Conservation (phyloP, 2,329 filamentous ascomycete species). For the Cladobotryum protrusum region DNA sequence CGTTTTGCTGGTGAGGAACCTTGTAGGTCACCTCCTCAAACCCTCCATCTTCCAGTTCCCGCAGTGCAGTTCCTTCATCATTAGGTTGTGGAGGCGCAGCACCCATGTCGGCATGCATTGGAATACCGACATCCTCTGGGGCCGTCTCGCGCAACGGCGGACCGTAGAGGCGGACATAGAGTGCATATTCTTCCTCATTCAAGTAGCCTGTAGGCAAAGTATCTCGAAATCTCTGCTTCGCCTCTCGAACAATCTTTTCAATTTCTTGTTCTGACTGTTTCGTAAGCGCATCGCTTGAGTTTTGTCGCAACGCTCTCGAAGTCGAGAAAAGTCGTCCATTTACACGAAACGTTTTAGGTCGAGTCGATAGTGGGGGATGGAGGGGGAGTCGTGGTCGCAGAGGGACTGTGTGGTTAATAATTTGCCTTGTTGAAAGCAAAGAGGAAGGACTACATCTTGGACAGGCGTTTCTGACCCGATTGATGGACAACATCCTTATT, state of each 20-base stretch:
- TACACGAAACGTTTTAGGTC: background rate
- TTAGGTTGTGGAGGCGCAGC: constrained; percentile 14
- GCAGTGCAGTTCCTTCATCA: constrained; percentile 43
- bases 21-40: constrained; percentile 56
- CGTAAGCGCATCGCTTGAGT: constrained; percentile 1
- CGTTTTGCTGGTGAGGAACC: constrained; percentile 14
- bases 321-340: constrained; percentile 25
- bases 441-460: constrained; percentile 20
- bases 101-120: constrained; percentile 33
- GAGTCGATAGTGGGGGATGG: constrained; percentile 9
- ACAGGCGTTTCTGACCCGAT: constrained; percentile 28
- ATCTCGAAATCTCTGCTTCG: constrained; percentile 70
- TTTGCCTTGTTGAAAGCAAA: constrained; percentile 12
- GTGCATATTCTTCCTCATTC: constrained; percentile 59
- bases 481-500: constrained; percentile 29
- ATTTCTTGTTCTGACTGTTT: constrained; percentile 30
- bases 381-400: constrained; percentile 15
- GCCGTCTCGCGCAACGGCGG: constrained; percentile 58
- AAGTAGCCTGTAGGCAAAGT: constrained; percentile 67
- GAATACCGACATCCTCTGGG: constrained; percentile 53
- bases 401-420: constrained; percentile 12
- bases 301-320: constrained; percentile 20
- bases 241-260: constrained; percentile 61
- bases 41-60: constrained; percentile 48
- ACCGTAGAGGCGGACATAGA: constrained; percentile 80